Evolutionary conservation across 2,329 filamentous ascomycete species (phyloP).

Genomic region (Ascochyta lentis): DNA sequence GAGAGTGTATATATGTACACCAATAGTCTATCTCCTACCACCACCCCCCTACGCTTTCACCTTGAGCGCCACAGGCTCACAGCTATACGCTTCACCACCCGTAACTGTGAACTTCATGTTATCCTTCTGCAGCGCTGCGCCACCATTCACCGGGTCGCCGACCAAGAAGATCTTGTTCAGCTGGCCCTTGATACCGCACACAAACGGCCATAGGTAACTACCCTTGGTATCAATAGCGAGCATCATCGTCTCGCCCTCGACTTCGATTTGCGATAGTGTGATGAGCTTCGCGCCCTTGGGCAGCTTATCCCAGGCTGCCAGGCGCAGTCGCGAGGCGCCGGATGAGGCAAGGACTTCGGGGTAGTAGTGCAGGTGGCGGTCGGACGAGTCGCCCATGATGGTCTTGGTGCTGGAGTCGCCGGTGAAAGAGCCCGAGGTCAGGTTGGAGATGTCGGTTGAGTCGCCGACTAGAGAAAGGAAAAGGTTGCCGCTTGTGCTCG

Average conservation of each 20-base stretch:
- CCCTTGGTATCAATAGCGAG: conserved; percentile 13
- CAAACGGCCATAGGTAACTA: conserved; percentile 12
- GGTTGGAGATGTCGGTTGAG: conserved; percentile 8
- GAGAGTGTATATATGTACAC: conserved; percentile 1
- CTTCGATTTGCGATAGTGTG: conserved; percentile 9
- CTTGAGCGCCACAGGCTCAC: conserved; percentile 16
- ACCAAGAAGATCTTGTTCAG: conserved; percentile 16
- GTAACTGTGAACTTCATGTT: conserved; percentile 16
- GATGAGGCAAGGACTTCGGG: conserved; percentile 6
- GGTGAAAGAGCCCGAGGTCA: conserved; percentile 8
- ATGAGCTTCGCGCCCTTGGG: conserved; percentile 15
- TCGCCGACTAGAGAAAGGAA: conserved; percentile 13
- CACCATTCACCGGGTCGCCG: conserved; percentile 3
- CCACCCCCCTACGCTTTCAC: background rate
- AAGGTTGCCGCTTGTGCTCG: conserved; percentile 7
- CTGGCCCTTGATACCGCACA: conserved; percentile 15
- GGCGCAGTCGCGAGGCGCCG: conserved; percentile 11
- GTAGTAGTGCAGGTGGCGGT: conserved; percentile 15
- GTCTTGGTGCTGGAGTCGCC: conserved; percentile 10
- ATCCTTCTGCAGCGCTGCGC: conserved; percentile 1
- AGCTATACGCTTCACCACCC: conserved; percentile 13
- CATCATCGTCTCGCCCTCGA: conserved; percentile 15
- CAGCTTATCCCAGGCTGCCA: conserved; percentile 10
- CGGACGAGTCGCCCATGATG: conserved; percentile 11
- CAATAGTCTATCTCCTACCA: background rate